Evolutionary conservation across 2,329 filamentous ascomycete genomes (phyloP), one percentile per base, ranked within the genome.

Genomic region (Raffaelea arxii): DNA sequence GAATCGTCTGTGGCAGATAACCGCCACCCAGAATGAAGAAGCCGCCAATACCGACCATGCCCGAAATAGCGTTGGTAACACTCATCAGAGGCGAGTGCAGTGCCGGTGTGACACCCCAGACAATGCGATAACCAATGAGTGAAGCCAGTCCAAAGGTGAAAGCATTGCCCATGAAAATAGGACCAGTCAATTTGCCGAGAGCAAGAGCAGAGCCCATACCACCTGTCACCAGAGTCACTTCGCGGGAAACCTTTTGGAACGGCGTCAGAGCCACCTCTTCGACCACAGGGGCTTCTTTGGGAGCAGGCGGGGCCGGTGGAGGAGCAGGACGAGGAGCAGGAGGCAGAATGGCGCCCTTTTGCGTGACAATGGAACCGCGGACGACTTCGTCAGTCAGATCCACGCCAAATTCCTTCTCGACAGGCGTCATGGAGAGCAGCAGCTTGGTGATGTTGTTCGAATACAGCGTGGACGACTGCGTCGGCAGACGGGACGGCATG

Each of bases 381-480:
- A 92, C 85, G 22, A 95, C 89, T 62, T 94, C 88, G 54, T 94
- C 89, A 1, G 77, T 74, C 4, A 94, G 69, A 55, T 94, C 86
- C 40, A 94, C 72, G 7, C 86, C 86, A 52, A 88, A 94, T 32
- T 82, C 75, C 52, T 86, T 88, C 3, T 88, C 80, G 49, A 83
- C 76, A 1, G 87, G 86, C 1, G 80, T 65, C 72, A 94, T 87
- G 0, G 88, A 92, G 10, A 95, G 72, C 24, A 94, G 68, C 48
- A 90, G 84, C 60, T 94, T 95, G 54, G 83, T 89, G 56, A 94
- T 90, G 59, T 95, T 95, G 73, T 94, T 95, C 2, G 86, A 92
- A 64, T 94, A 95, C 19, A 95, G 68, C 0, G 86, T 94, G 0
- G 88, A 94, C 0, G 88, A 87, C 62, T 95, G 89, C 0, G 88